These are phyloP conservation scores for Lachancea fermentati DNA, from an alignment of 805 yeast genomes.

Conservation along the genomic window DNA sequence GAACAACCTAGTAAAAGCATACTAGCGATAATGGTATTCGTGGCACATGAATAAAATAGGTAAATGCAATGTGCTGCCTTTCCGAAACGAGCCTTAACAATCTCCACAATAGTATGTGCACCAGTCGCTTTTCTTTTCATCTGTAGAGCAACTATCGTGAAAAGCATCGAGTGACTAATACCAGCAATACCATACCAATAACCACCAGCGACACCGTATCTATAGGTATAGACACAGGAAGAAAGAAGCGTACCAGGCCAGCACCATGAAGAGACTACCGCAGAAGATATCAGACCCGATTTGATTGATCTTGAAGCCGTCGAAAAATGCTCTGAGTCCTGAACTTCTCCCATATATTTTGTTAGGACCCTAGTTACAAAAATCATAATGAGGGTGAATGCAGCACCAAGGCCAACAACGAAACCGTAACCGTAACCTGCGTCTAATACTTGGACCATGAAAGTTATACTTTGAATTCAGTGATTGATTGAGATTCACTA, in stretches of 20 bases:
- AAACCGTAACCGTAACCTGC: slow-evolving; percentile 36
- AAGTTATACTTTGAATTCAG: too few relatives aligned
- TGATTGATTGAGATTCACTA: too few relatives aligned
- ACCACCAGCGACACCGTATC: slow-evolving; percentile 55
- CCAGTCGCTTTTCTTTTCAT: slow-evolving; percentile 16
- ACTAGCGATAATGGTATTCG: slow-evolving; percentile 32
- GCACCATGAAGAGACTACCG: slow-evolving; percentile 33
- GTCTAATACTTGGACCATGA: slow-evolving; percentile 12
- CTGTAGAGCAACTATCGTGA: slow-evolving; percentile 23
- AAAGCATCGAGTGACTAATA: slow-evolving; percentile 10
- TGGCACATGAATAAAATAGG: slow-evolving; percentile 30
- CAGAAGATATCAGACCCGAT: slow-evolving; percentile 39
- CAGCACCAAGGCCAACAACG: slow-evolving; percentile 42
- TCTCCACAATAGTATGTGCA: slow-evolving; percentile 32
- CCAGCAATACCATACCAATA: slow-evolving; percentile 18
- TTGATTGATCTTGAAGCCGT: slow-evolving; percentile 39
- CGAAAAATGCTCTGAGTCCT: slow-evolving; percentile 37
- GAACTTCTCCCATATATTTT: slow-evolving; percentile 36
- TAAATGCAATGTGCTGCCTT: slow-evolving; percentile 27
- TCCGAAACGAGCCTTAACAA: slow-evolving; percentile 33
- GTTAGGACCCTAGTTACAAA: slow-evolving; percentile 31
- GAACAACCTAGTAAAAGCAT: slow-evolving; percentile 38
- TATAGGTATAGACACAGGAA: slow-evolving; percentile 15
- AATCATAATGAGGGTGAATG: slow-evolving; percentile 38
- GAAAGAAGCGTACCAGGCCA: slow-evolving; percentile 21